phyloP scores from a whole-genome alignment of 129 eudicot genomes.

The Glebionis coronaria region DNA sequence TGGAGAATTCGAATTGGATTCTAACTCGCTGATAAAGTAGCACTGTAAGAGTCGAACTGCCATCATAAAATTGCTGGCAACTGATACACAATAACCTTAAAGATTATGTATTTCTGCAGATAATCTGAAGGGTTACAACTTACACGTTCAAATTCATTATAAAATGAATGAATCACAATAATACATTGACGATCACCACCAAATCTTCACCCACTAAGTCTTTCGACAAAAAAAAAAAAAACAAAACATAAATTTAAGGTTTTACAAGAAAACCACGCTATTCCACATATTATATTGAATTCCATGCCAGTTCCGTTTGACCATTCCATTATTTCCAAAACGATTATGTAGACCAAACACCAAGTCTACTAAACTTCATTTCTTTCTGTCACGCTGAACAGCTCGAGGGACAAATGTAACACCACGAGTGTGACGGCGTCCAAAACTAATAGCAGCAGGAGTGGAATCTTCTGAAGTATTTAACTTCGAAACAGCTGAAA shows the following conservation, averaged over 20 bases:
- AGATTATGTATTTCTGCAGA: no score
- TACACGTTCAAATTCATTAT: no score
- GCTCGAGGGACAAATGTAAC: conserved; percentile 75
- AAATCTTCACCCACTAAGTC: not conserved
- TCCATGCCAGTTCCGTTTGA: not conserved
- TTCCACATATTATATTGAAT: not conserved
- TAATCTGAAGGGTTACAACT: no score
- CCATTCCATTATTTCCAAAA: not conserved
- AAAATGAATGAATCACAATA: no score
- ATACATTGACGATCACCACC: no score
- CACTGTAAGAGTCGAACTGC: no score
- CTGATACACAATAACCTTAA: no score
- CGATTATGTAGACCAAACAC: not conserved
- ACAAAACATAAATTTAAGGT: not conserved
- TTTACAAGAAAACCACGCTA: conserved; percentile 7
- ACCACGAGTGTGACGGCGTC: conserved; percentile 78
- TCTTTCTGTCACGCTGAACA: conserved; percentile 50
- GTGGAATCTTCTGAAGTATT: conserved; percentile 68
- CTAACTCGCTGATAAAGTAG: no score
- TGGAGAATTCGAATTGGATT: no score
- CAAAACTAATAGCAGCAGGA: conserved; percentile 80
- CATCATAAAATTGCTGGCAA: no score
- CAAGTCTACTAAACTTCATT: not conserved
- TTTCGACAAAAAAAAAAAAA: no score
- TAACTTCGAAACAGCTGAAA: conserved; percentile 74